Percentiles rank a stretch among this genome's conserved stretches.
These are phyloP conservation scores for Aegilops sharonensis DNA, from an alignment of 176 grass and related monocot species.

Conservation along the genomic window DNA sequence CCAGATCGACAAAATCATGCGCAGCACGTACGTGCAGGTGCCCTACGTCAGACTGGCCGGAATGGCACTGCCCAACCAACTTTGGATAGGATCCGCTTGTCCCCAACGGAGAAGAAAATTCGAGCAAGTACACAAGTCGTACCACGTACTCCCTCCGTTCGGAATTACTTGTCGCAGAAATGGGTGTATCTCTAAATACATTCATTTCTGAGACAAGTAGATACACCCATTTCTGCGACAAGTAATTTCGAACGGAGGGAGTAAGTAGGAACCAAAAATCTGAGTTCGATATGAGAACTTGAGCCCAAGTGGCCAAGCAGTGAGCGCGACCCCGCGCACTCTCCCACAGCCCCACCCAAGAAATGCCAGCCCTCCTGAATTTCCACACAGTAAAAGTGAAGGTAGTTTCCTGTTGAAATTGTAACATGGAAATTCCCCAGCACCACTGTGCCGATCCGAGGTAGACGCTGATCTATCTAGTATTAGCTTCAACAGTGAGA, in stretches of 20 bases:
- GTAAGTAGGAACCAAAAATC: not conserved
- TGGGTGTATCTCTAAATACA: too few species aligned
- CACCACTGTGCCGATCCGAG: not conserved
- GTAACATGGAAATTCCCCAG: not conserved
- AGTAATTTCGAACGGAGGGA: too few species aligned
- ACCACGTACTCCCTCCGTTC: too few species aligned
- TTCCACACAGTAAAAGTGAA: not conserved
- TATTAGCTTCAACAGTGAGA: not conserved
- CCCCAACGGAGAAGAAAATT: not conserved
- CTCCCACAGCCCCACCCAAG: too few species aligned
- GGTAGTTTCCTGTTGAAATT: too few species aligned
- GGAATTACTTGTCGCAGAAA: too few species aligned
- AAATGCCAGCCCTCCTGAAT: not conserved
- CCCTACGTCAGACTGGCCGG: slow-evolving; percentile 22
- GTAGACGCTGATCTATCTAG: not conserved
- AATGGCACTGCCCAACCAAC: slow-evolving; percentile 19
- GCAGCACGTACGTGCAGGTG: not conserved
- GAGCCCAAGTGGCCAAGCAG: not conserved
- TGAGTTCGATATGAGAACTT: not conserved
- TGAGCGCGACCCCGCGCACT: too few species aligned
- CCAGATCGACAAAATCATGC: not conserved
- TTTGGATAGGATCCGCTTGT: not conserved
- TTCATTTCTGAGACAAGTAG: too few species aligned
- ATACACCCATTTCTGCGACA: too few species aligned
- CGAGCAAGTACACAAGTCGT: not conserved